A percentile compares a stretch with the other conserved stretches of the same genome.
Conservation (phyloP, 257 asterid species). For the Misopates orontium region DNA sequence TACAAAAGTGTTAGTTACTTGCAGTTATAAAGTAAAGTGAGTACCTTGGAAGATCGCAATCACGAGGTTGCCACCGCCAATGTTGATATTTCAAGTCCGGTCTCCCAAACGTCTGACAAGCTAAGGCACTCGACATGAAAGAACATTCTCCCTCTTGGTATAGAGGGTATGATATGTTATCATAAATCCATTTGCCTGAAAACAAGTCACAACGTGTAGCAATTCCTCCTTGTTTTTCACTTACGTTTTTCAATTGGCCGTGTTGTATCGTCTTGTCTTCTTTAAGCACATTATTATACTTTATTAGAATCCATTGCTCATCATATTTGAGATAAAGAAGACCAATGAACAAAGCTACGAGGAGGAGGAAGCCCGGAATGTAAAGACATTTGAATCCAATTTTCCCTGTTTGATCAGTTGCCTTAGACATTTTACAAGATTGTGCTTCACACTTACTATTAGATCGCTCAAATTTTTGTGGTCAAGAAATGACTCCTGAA, state of each 20-base stretch:
- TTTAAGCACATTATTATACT: not conserved
- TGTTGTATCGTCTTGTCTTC: constrained; percentile 13
- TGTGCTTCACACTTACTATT: no score
- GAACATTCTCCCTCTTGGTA: constrained; percentile 41
- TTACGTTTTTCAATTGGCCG: not conserved
- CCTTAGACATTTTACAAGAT: not conserved
- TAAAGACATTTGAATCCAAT: constrained; percentile 7
- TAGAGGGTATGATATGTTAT: constrained; percentile 36
- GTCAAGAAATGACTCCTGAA: no score
- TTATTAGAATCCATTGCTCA: not conserved
- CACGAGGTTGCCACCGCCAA: constrained; percentile 60
- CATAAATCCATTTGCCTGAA: constrained; percentile 44
- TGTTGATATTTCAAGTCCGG: constrained; percentile 36
- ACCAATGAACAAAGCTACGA: constrained; percentile 12
- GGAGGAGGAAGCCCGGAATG: constrained; percentile 15
- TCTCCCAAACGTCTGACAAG: constrained; percentile 45
- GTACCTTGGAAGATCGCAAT: constrained; percentile 55
- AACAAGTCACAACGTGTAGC: constrained; percentile 34
- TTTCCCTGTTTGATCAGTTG: constrained; percentile 2
- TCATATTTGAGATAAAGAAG: constrained; percentile 18
- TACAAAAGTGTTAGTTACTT: no score
- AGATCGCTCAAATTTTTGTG: no score
- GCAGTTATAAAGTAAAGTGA: not conserved
- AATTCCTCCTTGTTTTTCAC: not conserved
- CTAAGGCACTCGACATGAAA: constrained; percentile 33